phyloP scores from a whole-genome alignment of 2,329 filamentous ascomycete genomes.

The Ceratocystis cubensis region DNA sequence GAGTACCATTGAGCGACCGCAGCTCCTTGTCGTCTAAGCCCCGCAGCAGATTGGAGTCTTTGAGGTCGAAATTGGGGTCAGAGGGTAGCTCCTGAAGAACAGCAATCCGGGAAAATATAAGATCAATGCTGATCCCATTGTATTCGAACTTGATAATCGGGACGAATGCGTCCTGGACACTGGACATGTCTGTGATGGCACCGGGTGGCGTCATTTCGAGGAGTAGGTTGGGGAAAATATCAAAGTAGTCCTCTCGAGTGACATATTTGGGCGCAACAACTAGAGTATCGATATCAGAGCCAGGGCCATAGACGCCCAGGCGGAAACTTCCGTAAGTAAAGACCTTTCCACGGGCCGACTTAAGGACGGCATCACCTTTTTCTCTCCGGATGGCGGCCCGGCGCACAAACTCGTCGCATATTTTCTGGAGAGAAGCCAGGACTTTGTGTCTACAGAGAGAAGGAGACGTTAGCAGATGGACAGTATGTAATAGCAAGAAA shows the following conservation, averaged over 20 bases:
- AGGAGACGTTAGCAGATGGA: neutral
- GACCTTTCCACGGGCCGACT: slow-evolving; percentile 78
- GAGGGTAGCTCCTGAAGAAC: slow-evolving; percentile 56
- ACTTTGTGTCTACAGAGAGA: slow-evolving; percentile 47
- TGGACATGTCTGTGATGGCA: slow-evolving; percentile 72
- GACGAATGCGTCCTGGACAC: slow-evolving; percentile 82
- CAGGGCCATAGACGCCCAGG: slow-evolving; percentile 84
- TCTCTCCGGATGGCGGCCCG: slow-evolving; percentile 48
- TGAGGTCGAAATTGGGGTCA: slow-evolving; percentile 57
- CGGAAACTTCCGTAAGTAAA: slow-evolving; percentile 96
- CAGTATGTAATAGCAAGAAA: neutral
- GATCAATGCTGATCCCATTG: slow-evolving; percentile 80
- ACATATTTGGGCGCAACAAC: slow-evolving; percentile 87
- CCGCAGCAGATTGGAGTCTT: slow-evolving; percentile 71
- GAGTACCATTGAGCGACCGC: slow-evolving; percentile 81
- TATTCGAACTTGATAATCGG: slow-evolving; percentile 97
- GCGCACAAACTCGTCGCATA: slow-evolving; percentile 78
- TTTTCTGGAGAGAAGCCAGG: slow-evolving; percentile 61
- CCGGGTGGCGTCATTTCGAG: slow-evolving; percentile 61
- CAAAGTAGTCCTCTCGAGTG: slow-evolving; percentile 80
- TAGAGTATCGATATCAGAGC: slow-evolving; percentile 95
- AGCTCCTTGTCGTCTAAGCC: slow-evolving; percentile 79
- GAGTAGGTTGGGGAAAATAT: slow-evolving; percentile 70
- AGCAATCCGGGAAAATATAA: slow-evolving; percentile 72
- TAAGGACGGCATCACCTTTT: slow-evolving; percentile 61